These are phyloP conservation scores for Opeltia flavorubescens DNA, from an alignment of 495 filamentous ascomycete genomes.

Conservation along the genomic window DNA sequence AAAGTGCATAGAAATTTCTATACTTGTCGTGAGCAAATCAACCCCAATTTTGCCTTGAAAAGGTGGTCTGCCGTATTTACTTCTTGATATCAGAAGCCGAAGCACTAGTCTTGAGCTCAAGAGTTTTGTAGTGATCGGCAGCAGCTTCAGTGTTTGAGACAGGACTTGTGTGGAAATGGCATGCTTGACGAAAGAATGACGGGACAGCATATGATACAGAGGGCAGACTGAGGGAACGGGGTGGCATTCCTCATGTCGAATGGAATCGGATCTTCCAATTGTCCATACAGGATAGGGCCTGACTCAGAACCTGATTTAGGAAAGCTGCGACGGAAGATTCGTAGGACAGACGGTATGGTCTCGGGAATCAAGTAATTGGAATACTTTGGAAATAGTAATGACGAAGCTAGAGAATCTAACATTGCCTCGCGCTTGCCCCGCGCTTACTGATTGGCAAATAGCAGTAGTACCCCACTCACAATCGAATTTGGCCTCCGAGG, in stretches of 20 bases:
- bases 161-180: conserved; percentile 20
- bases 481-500: too few species aligned
- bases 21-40: conserved; percentile 1
- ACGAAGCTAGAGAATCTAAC: too few species aligned
- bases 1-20: conserved; percentile 83
- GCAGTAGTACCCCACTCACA: too few species aligned
- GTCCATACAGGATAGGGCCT: conserved; percentile 17
- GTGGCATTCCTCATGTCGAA: conserved; percentile 41
- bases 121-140: conserved; percentile 56
- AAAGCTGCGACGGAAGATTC: too few species aligned
- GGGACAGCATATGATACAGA: conserved; percentile 18
- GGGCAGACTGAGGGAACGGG: conserved; percentile 29
- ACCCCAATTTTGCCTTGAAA: not conserved
- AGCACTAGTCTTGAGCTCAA: conserved; percentile 57
- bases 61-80: conserved; percentile 30
- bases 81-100: conserved; percentile 71
- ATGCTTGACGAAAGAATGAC: conserved; percentile 1
- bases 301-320: not conserved
- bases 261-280: conserved; percentile 29
- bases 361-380: too few species aligned
- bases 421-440: too few species aligned
- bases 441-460: too few species aligned
- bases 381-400: too few species aligned
- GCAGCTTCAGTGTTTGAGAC: conserved; percentile 9
- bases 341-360: too few species aligned